A percentile compares a stretch with the other conserved stretches of the same genome.
phyloP scores from a whole-genome alignment of 495 filamentous ascomycete genomes.

The Penicillium antarcticum region DNA sequence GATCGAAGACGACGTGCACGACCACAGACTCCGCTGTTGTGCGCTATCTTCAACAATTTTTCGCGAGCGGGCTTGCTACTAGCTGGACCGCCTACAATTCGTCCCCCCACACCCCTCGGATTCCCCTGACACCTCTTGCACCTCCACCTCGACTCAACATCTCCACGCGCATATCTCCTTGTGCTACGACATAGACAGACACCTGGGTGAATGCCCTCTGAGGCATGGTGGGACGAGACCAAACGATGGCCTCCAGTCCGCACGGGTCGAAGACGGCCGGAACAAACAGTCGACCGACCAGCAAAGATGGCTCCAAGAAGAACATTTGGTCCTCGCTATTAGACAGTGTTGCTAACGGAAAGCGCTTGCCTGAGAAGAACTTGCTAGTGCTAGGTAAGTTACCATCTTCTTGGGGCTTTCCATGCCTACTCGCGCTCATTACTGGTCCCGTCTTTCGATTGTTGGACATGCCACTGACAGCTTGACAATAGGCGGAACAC shows the following conservation, averaged over 20 bases:
- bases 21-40: not conserved
- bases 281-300: slow-evolving; percentile 52
- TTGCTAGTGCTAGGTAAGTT: slow-evolving; percentile 75
- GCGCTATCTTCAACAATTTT: not conserved
- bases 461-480: slow-evolving; percentile 16
- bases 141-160: slow-evolving; percentile 3
- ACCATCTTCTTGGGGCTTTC: not conserved
- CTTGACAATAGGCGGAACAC: slow-evolving; percentile 65
- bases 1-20: slow-evolving; percentile 1
- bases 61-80: not conserved
- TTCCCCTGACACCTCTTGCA: slow-evolving; percentile 24
- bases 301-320: slow-evolving; percentile 73
- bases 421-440: not conserved
- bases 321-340: slow-evolving; percentile 96
- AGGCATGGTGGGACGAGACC: slow-evolving; percentile 37
- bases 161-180: slow-evolving; percentile 2
- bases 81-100: not conserved
- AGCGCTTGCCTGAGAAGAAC: slow-evolving; percentile 89
- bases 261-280: slow-evolving; percentile 33
- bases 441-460: not conserved
- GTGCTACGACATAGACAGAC: slow-evolving; percentile 1
- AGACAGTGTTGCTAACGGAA: slow-evolving; percentile 84
- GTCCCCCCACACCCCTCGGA: slow-evolving; percentile 5
- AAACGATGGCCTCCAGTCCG: slow-evolving; percentile 43
- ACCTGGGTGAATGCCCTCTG: slow-evolving; percentile 30